Evolutionary conservation across 805 yeast species (phyloP).

Genomic region (Metschnikowia henanensis): DNA sequence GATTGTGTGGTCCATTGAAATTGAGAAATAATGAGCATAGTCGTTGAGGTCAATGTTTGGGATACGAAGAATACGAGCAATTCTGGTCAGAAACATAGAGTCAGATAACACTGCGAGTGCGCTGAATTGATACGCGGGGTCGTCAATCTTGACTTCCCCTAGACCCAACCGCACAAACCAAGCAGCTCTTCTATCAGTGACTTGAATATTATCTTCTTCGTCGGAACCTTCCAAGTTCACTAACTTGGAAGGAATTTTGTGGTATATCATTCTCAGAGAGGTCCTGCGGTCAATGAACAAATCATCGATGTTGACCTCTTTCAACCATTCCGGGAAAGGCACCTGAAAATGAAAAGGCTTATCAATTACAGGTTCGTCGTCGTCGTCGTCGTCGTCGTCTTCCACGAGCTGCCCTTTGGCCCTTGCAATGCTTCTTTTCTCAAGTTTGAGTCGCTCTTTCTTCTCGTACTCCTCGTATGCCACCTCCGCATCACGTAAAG

Average conservation of each 20-base stretch:
- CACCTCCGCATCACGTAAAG: slow-evolving; percentile 20
- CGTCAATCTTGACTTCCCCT: slow-evolving; percentile 20
- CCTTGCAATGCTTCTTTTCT: slow-evolving; percentile 3
- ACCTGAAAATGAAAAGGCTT: slow-evolving; percentile 37
- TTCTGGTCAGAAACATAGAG: slow-evolving; percentile 50
- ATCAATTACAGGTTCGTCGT: slow-evolving; percentile 20
- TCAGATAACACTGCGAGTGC: slow-evolving; percentile 63
- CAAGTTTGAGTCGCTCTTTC: slow-evolving; percentile 5
- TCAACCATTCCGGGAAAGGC: slow-evolving; percentile 33
- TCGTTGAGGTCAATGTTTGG: slow-evolving; percentile 27
- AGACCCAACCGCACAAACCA: slow-evolving; percentile 28
- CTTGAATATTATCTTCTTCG: slow-evolving; percentile 24
- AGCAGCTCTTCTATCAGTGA: slow-evolving; percentile 26
- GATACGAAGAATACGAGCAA: slow-evolving; percentile 50
- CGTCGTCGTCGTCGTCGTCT: slow-evolving; percentile 27
- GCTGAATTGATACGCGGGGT: slow-evolving; percentile 40
- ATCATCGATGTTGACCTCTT: slow-evolving; percentile 15
- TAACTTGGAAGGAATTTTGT: slow-evolving; percentile 35
- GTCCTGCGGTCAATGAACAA: slow-evolving; percentile 9
- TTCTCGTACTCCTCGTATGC: slow-evolving; percentile 24
- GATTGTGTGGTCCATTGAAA: slow-evolving; percentile 65
- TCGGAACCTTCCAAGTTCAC: slow-evolving; percentile 28
- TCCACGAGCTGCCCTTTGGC: slow-evolving; percentile 3
- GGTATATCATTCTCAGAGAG: slow-evolving; percentile 18
- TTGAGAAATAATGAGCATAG: slow-evolving; percentile 43